These are phyloP conservation scores for Beverwykella pulmonaria DNA, from an alignment of 495 filamentous ascomycete genomes.

Conservation along the genomic window DNA sequence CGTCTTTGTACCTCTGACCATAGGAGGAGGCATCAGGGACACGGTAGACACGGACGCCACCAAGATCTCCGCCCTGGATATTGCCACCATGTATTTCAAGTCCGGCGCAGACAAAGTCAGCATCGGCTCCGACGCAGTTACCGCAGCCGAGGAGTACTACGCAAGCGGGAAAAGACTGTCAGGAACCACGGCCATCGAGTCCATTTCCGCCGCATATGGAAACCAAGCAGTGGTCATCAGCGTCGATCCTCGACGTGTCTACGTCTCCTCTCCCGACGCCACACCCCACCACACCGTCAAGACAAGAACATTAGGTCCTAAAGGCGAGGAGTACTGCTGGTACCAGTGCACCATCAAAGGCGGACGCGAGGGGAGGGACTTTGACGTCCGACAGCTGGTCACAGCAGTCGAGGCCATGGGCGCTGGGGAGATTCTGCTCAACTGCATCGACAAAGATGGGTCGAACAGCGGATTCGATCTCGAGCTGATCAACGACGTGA, in stretches of 20 bases:
- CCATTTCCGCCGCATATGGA: constrained; percentile 89
- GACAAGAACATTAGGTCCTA: constrained; percentile 69
- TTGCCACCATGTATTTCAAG: constrained; percentile 97
- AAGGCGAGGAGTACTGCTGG: constrained; percentile 86
- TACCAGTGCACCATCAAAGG: constrained; percentile 98
- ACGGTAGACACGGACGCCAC: constrained; percentile 89
- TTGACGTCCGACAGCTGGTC: constrained; percentile 86
- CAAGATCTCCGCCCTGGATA: constrained; percentile 79
- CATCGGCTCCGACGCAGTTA: constrained; percentile 92
- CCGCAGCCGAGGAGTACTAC: constrained; percentile 89
- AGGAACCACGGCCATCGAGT: constrained; percentile 89
- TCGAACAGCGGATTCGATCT: constrained; percentile 94
- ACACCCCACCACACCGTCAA: constrained; percentile 78
- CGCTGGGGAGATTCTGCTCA: constrained; percentile 88
- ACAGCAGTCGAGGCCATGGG: constrained; percentile 95
- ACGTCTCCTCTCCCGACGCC: constrained; percentile 69
- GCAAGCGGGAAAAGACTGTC: constrained; percentile 63
- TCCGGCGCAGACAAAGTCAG: constrained; percentile 98
- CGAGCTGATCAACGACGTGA: constrained; percentile 87
- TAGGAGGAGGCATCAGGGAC: constrained; percentile 93
- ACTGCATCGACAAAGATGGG: constrained; percentile 97
- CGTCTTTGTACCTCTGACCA: constrained; percentile 95
- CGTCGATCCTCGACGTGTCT: constrained; percentile 89
- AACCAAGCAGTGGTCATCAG: constrained; percentile 97
- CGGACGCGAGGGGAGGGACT: constrained; percentile 83